Conservation (phyloP, 225 moss, liverwort and hornwort species). For the Polytrichum commune region DNA sequence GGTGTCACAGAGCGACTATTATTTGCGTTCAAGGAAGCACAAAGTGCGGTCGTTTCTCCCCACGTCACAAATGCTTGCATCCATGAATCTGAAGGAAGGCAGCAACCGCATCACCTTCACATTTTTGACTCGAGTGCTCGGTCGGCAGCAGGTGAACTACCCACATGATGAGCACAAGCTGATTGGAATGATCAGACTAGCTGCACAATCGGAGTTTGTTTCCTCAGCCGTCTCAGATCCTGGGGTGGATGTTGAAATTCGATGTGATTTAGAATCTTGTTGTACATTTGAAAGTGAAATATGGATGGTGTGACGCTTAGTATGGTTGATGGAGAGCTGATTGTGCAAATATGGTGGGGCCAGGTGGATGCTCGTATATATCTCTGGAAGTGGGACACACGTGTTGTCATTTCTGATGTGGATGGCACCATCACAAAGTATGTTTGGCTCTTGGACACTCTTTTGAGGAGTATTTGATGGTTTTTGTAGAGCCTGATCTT, state of each 20-base stretch:
- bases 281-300: too few species aligned
- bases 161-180: too few species aligned
- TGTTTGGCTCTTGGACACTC: slow-evolving; percentile 8
- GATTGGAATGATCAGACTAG: too few species aligned
- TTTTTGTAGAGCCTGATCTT: too few species aligned
- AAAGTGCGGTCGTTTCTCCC: slow-evolving; percentile 80
- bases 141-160: slow-evolving; percentile 75
- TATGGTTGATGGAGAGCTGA: neutral
- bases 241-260: too few species aligned
- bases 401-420: slow-evolving; percentile 96
- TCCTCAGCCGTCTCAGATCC: too few species aligned
- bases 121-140: slow-evolving; percentile 79
- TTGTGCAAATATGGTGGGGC: neutral
- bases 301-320: too few species aligned
- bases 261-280: too few species aligned
- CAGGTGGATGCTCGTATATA: slow-evolving; percentile 98
- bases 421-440: slow-evolving; percentile 99
- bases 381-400: slow-evolving; percentile 94
- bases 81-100: slow-evolving; percentile 92
- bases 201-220: too few species aligned
- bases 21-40: slow-evolving; percentile 64
- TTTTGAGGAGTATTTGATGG: too few species aligned
- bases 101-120: slow-evolving; percentile 93
- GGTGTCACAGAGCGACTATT: slow-evolving; percentile 65
- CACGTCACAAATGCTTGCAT: slow-evolving; percentile 81